Conservation (phyloP, 805 yeast genomes). For the Ogataea allantospora region DNA sequence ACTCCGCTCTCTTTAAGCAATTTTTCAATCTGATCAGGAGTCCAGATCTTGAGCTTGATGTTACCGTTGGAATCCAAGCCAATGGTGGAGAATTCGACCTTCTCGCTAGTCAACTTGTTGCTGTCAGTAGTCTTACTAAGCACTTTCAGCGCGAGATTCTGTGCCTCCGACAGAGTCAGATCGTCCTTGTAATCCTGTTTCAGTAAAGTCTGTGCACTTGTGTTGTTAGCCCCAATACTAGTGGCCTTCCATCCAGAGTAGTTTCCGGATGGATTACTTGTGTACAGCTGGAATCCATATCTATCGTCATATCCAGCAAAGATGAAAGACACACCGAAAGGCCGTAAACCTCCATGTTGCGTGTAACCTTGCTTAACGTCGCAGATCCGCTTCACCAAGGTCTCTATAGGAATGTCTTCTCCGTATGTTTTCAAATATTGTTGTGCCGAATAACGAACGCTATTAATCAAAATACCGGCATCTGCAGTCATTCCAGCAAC, state of each 20-base stretch:
- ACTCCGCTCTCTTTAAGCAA: conserved; percentile 74
- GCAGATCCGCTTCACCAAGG: conserved; percentile 82
- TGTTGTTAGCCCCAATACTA: conserved; percentile 91
- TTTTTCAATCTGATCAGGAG: conserved; percentile 69
- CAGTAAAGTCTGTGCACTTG: conserved; percentile 92
- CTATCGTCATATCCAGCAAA: conserved; percentile 94
- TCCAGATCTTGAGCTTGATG: conserved; percentile 72
- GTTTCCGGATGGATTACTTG: conserved; percentile 96
- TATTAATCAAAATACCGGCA: conserved; percentile 85
- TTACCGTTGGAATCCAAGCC: conserved; percentile 47
- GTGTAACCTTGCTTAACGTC: conserved; percentile 97
- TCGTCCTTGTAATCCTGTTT: conserved; percentile 94
- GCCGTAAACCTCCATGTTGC: conserved; percentile 97
- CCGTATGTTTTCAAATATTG: conserved; percentile 79
- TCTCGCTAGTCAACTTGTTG: conserved; percentile 80
- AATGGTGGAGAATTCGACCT: conserved; percentile 89
- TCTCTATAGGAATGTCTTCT: conserved; percentile 92
- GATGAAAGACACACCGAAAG: conserved; percentile 94
- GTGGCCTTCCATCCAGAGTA: conserved; percentile 99
- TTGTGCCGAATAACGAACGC: conserved; percentile 85
- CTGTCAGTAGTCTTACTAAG: conserved; percentile 92
- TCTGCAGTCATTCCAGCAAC: conserved; percentile 99
- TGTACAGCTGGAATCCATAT: conserved; percentile 86
- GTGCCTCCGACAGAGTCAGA: conserved; percentile 67
- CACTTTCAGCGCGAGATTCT: conserved; percentile 85